A percentile compares a stretch with the other conserved stretches of the same genome.
These are phyloP conservation scores for Pseudodiploospora longispora DNA, from an alignment of 2,329 filamentous ascomycete species.

Conservation along the genomic window DNA sequence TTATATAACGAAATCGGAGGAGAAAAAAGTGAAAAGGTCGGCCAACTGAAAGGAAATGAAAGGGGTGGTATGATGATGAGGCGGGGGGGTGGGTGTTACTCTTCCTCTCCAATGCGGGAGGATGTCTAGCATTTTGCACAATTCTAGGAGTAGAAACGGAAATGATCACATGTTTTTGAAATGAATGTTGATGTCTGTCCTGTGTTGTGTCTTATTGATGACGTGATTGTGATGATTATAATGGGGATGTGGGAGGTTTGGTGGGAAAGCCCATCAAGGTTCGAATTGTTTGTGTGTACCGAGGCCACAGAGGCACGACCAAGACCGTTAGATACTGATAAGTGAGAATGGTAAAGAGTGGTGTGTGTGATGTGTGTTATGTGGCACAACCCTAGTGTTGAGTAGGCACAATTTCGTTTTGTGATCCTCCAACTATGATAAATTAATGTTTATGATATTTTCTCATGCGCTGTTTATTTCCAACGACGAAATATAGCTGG, in stretches of 20 bases:
- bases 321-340: no score
- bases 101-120: slow-evolving; percentile 17
- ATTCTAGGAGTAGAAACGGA: slow-evolving; percentile 28
- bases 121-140: slow-evolving; percentile 27
- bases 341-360: no score
- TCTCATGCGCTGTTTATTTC: no score
- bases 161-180: slow-evolving; percentile 23
- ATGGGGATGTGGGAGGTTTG: neutral
- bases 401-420: no score
- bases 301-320: no score
- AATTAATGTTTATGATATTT: no score
- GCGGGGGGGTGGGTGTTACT: slow-evolving; percentile 18
- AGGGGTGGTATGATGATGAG: slow-evolving; percentile 11
- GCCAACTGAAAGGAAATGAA: slow-evolving; percentile 8
- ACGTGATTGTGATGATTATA: neutral
- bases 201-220: neutral
- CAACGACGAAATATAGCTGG: no score
- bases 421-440: no score
- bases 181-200: slow-evolving; percentile 5
- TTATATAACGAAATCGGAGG: slow-evolving; percentile 2
- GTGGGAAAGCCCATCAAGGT: no score
- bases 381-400: no score
- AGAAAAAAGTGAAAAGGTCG: slow-evolving; percentile 7
- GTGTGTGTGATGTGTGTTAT: no score
- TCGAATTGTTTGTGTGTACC: no score